Evolutionary conservation across 163 green algal species (phyloP), one percentile per base, ranked within the genome.

Genomic region (Scenedesmus sp.): DNA sequence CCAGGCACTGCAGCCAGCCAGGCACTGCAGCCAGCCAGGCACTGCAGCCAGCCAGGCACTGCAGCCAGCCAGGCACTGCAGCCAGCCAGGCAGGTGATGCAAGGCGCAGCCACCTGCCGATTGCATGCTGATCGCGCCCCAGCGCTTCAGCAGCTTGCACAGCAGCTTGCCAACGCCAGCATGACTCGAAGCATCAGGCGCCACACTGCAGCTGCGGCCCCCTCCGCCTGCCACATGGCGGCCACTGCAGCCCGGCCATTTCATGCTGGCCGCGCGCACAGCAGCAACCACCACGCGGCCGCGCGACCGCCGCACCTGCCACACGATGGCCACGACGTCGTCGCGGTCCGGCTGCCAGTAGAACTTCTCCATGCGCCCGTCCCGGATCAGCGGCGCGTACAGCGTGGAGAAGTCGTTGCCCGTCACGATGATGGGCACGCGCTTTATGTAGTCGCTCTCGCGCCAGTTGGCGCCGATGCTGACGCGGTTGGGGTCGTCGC

Each of bases 361-460:
- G 92, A 97, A 98, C 93, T 99, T 99, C 59, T 98, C 94, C 97
- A 99, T 99, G 83, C 97, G 96, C 0, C 98, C 97, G 65, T 99
- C 95, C 10, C 96, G 81, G 43, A 96, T 94, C 37, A 97, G 92
- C 30, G 96, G 96, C 0, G 98, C 98, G 94, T 98, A 99, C 59
- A 99, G 90, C 15, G 90, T 97, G 59, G 81, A 95, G 81, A 99
- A 96, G 90, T 99, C 97, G 91, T 99, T 99, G 87, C 97, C 97
- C 7, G 97, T 99, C 26, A 98, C 96, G 51, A 99, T 97, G 93
- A 99, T 98, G 42, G 97, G 97, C 42, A 98, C 95, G 20, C 97
- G 94, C 43, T 91, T 91, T 30, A 96, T 94, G 7, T 86, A 56
- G 53, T 94, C 89, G 9, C 93, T 86, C 37, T 95, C 92, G 35